phyloP scores from a whole-genome alignment of 2,329 filamentous ascomycete genomes.

The Fusarium vanettenii region DNA sequence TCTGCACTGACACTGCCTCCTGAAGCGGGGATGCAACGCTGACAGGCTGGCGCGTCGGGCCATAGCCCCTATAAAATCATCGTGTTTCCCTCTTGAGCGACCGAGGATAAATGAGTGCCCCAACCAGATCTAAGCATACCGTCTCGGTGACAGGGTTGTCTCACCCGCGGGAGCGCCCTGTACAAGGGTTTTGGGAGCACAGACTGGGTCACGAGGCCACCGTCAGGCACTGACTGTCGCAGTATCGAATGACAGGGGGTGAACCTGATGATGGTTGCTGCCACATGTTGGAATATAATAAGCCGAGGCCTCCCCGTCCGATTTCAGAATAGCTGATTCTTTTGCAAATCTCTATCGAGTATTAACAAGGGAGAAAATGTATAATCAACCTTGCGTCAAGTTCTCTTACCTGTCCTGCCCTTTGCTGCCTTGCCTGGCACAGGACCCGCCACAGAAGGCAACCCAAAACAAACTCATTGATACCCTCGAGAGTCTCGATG shows the following conservation, averaged over 20 bases:
- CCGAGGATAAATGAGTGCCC: neutral
- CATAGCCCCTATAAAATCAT: neutral
- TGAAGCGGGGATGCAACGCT: neutral
- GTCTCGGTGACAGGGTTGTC: neutral
- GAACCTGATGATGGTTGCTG: neutral
- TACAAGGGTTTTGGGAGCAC: neutral
- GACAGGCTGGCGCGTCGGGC: neutral
- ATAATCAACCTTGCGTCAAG: neutral
- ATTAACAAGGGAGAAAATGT: neutral
- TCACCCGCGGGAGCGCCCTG: neutral
- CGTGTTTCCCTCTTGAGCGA: neutral
- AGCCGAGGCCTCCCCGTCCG: neutral
- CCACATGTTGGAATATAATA: neutral
- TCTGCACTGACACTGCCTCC: neutral
- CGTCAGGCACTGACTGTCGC: neutral
- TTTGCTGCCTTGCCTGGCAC: neutral
- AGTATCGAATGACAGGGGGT: neutral
- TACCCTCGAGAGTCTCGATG: constrained; percentile 41
- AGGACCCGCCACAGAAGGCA: constrained; percentile 24
- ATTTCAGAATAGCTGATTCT: neutral
- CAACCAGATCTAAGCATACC: neutral
- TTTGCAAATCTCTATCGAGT: neutral
- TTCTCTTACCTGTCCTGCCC: neutral
- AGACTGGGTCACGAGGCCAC: neutral
- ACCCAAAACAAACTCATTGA: constrained; percentile 42